phyloP scores from a whole-genome alignment of 768 basidiomycete species.

The Neoboletus brunneissimus region DNA sequence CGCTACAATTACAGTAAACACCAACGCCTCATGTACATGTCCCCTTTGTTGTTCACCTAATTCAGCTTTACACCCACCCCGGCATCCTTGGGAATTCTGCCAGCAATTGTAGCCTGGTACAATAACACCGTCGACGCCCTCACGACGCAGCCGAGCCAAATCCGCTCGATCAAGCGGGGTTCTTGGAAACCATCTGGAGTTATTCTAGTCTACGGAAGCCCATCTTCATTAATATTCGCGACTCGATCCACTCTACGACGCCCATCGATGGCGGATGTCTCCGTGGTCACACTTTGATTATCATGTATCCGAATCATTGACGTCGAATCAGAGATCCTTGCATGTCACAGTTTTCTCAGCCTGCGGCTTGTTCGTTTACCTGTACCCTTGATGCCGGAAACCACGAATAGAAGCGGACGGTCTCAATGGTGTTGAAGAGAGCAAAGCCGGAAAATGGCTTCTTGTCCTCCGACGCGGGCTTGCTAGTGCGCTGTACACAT shows the following conservation, averaged over 20 bases:
- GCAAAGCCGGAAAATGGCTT: neutral
- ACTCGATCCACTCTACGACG: constrained; percentile 19
- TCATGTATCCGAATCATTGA: neutral
- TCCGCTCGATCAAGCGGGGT: neutral
- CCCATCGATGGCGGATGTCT: constrained; percentile 11
- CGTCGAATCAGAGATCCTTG: neutral
- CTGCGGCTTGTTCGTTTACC: neutral
- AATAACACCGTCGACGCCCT: constrained; percentile 10
- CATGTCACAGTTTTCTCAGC: constrained; percentile 3
- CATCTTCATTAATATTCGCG: constrained; percentile 4
- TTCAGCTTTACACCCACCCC: neutral
- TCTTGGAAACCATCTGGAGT: neutral
- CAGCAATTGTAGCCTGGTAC: constrained; percentile 18
- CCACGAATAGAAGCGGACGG: neutral
- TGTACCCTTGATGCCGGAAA: neutral
- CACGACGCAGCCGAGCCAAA: constrained; percentile 8
- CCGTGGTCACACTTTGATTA: constrained; percentile 9
- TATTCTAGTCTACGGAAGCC: neutral
- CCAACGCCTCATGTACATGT: constrained; percentile 9
- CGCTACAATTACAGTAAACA: constrained; percentile 13
- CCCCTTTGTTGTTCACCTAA: constrained; percentile 2
- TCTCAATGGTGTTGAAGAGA: constrained; percentile 4
- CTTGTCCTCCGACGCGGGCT: neutral
- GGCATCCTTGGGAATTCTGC: neutral
- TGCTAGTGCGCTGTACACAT: neutral